Conservation (phyloP, 1,139 yeast species). For the Meyerozyma sp. region DNA sequence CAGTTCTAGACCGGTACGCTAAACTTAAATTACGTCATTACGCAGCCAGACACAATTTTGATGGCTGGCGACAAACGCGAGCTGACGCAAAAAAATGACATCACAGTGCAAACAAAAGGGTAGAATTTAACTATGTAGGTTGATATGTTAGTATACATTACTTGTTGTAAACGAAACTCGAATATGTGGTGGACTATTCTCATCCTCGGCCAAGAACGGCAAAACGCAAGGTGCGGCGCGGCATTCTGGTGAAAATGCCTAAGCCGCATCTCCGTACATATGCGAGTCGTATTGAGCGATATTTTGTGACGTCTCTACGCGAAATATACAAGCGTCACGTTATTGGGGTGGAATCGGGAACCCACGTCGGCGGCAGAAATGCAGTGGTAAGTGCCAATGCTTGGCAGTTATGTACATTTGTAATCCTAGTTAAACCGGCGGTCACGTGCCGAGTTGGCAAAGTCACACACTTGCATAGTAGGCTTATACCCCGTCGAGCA, state of each 20-base stretch:
- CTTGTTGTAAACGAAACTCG: too few relatives aligned
- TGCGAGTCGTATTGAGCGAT: slow-evolving; percentile 1
- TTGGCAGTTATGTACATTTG: too few relatives aligned
- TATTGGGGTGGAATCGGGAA: neutral
- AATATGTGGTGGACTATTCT: too few relatives aligned
- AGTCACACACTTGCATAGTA: too few relatives aligned
- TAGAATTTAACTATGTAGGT: too few relatives aligned
- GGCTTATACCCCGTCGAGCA: too few relatives aligned
- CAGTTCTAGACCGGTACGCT: neutral
- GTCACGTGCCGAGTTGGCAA: too few relatives aligned
- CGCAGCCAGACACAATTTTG: neutral
- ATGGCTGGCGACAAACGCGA: neutral
- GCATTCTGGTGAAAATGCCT: neutral
- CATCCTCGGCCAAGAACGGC: neutral
- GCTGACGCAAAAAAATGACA: neutral
- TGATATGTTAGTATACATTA: too few relatives aligned
- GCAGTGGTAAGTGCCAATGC: too few relatives aligned
- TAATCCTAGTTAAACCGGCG: too few relatives aligned
- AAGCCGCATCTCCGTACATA: neutral
- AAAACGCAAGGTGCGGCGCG: neutral
- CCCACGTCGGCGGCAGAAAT: neutral
- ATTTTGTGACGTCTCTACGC: neutral
- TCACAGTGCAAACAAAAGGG: too few relatives aligned
- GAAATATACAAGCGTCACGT: neutral
- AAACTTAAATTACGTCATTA: neutral